phyloP scores from a whole-genome alignment of 2,329 filamentous ascomycete genomes.

The Thelonectria olida region DNA sequence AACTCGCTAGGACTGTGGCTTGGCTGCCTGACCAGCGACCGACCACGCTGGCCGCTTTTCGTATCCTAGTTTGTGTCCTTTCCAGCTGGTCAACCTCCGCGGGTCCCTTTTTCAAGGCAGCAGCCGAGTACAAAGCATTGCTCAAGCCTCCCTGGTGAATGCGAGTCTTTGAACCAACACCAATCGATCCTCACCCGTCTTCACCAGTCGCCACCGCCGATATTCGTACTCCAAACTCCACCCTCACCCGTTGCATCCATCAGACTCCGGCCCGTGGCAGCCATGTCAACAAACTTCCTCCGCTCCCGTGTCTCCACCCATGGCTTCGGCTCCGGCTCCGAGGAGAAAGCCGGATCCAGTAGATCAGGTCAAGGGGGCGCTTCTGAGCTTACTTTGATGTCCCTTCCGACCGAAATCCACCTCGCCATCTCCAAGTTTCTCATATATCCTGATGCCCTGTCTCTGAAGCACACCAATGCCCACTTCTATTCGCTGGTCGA shows the following conservation, averaged over 20 bases:
- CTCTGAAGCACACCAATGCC: constrained; percentile 72
- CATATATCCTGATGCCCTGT: constrained; percentile 75
- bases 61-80: constrained; percentile 20
- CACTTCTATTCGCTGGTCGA: constrained; percentile 72
- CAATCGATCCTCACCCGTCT: background rate
- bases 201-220: background rate
- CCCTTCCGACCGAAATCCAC: constrained; percentile 74
- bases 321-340: constrained; percentile 30
- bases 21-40: constrained; percentile 24
- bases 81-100: too few relatives aligned
- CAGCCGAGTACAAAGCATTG: constrained; percentile 38
- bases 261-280: background rate
- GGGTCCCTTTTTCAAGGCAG: constrained; percentile 37
- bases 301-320: constrained; percentile 34
- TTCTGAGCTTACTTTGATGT: constrained; percentile 46
- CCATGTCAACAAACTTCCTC: constrained; percentile 32
- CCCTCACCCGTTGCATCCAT: background rate
- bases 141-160: constrained; percentile 5
- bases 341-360: constrained; percentile 9
- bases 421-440: constrained; percentile 68
- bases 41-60: constrained; percentile 31
- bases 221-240: constrained; percentile 4
- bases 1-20: constrained; percentile 35
- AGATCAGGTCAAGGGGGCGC: background rate
- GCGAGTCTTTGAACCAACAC: background rate